Evolutionary conservation across 768 basidiomycete species (phyloP), one percentile per base, ranked within the genome.

Genomic region (Rhodotorula paludigena): DNA sequence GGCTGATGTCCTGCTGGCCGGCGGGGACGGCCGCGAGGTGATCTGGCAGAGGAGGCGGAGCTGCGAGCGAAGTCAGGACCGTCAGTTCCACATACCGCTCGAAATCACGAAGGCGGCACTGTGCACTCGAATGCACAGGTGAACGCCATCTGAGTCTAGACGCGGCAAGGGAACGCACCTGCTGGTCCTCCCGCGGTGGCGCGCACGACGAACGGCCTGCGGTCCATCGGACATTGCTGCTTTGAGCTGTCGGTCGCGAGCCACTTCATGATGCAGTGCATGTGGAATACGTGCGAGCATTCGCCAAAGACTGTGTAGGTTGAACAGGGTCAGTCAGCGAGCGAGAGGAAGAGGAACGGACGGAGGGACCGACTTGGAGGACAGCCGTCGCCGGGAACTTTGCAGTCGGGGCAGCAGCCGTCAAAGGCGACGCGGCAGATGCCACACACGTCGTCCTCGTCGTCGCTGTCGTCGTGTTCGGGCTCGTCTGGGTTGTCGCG

Each of bases 221-320:
- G 83, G 77, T 98, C 94, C 91, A 99, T 93, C n/a, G 96, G 96
- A 82, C 96, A 99, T 73, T 93, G 91, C 73, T 89, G 87, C 78
- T 97, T 97, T 42, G 89, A 92, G 21, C 89, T 59, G 25, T 85
- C 9, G 0, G 92, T 93, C 7, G 87, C 87, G 66, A 97, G 85
- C 96, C 96, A 99, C 78, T 97, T 96, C 71, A 94, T 82, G 20
- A 99, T 80, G 79, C 94, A 98, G 78, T 99, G 94, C 90, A 97
- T 92, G 77, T 99, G 96, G 76, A 98, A 99, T 64, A 96, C 86
- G 77, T 98, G 96, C 11, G 86, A 90, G 76, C 94, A 99, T 79
- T 96, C 87, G 41, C 96, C 96, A 90, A 92, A 98, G 60, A 98
- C 94, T 98, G 71, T n/a, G 42, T 15, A 39, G 33, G 48, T 30